These are phyloP conservation scores for Hura crepitans DNA, from an alignment of 441 rosid genomes.

Conservation along the genomic window DNA sequence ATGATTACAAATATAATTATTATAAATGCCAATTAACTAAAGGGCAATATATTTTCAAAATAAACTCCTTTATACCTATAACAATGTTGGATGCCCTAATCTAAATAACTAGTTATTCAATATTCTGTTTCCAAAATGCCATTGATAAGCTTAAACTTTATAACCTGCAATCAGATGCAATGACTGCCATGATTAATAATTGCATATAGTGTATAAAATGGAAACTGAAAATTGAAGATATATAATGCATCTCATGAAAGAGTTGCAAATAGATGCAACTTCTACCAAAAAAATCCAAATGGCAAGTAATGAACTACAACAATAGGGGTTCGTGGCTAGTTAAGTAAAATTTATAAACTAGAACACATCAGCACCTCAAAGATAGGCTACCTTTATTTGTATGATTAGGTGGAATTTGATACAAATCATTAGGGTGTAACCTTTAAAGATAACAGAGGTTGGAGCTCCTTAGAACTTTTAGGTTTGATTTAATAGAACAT, in stretches of 20 bases:
- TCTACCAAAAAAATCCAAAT: no score
- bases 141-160: constrained; percentile 82
- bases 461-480: not conserved
- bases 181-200: not conserved
- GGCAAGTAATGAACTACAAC: no score
- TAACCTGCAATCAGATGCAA: constrained; percentile 48
- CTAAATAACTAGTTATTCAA: constrained; percentile 24
- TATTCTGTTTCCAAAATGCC: constrained; percentile 71
- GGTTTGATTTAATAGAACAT: not conserved
- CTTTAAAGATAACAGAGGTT: no score
- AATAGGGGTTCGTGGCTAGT: no score
- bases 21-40: constrained; percentile 8
- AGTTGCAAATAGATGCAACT: no score
- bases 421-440: not conserved
- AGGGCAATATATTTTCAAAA: not conserved
- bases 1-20: not conserved
- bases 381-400: not conserved
- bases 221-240: not conserved
- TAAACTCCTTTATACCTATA: constrained; percentile 3
- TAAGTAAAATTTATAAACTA: not conserved
- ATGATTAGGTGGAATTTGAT: no score
- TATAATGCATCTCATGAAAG: no score
- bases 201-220: not conserved
- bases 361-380: not conserved
- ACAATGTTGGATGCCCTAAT: constrained; percentile 8